Base-by-base conservation (phyloP, 2,329 filamentous ascomycete genomes). In the Cadophora sp. region DNA sequence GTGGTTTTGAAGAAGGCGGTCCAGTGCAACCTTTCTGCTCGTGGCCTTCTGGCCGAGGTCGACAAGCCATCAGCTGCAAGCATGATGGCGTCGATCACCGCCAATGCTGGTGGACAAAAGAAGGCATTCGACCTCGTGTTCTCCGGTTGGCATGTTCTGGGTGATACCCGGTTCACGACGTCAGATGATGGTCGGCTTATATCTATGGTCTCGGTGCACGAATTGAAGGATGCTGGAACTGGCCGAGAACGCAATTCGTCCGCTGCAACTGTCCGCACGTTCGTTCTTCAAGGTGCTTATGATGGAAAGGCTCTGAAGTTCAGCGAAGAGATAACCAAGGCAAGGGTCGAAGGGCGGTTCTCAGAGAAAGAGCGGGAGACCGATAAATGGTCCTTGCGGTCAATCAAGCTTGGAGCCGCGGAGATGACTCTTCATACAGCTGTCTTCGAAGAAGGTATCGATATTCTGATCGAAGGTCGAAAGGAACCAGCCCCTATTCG, bases 271-370 rank as follows among this genome's bases (percentile, higher is more conserved):
- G 84, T 90, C 12, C 85, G 90, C 34, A 91, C 89, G 69, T 91
- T 97, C 76, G 80, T 91, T 50, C 84, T 97, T 1, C 87, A 90
- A 62, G 92, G 93, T 63, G 81, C 86, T 8, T 95, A 95, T 74
- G 92, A 97, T 76, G 90, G 89, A 29, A 94, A 90, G 77, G 92
- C 91, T 1, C 82, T 84, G 22, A 92, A 91, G 69, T 90, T 93
- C 80, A 89, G 89, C 31, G 95, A 98, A 79, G 96, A 98, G 72
- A 85, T 97, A 14, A 88, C 90, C 59, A 97, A 95, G 80, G 94
- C 94, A 9, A 89, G 91, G 71, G 89, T 97, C 16, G 95, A 97
- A 79, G 91, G 90, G 6, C 88, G 94, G 12, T 97, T 97, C 75
- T 83, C 92, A 0, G 94, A 97, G 77, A 79, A 83, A n/a, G 93